Evolutionary conservation across 805 yeast genomes (phyloP), one percentile per base, ranked within the genome.

Genomic region (Starmerella bombicola): DNA sequence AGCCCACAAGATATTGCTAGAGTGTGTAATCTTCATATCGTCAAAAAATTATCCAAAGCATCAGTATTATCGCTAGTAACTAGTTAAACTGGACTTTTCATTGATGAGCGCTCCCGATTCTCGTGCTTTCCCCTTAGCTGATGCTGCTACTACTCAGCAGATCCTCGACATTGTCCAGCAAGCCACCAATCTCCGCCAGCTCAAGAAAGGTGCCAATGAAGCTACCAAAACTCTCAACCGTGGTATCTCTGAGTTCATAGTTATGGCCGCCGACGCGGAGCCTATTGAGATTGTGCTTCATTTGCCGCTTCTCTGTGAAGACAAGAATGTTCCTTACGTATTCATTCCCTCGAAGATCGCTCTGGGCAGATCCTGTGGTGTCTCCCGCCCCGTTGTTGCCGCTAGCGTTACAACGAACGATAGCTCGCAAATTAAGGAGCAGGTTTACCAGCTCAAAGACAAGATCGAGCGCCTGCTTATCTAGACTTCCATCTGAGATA

Each of bases 341-440:
- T 91, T 91, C 55, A 97, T 91, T 53, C 96, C 99, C 55, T 85
- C 96, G 56, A 88, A 91, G 75, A 78, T 91, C 61, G 98, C 98
- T 50, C 74, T 91, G 58, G 99, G 99, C 66, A 83, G 99, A 73
- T 97, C 98, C 59, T 91, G 98, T 72, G 99, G 99, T 71, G 98
- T 91, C 50, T 84, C 97, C 43, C 82, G 99, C 76, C 96, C 97
- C 54, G 99, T 91, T 47, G 88, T 91, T 64, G 94, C 98, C 62
- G 96, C 96, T 51, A 80, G 94, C 50, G 91, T 91, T 63, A 91
- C 99, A 64, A 77, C 97, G 54, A 91, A 91, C 70, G 99, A 91
- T 62, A 94, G 95, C 59, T 85, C 96, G 56, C 81, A 95, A 60
- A 82, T 91, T 71, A 85, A 85, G 76, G 83, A 71, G 75, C 97